Evolutionary conservation across 2,329 filamentous ascomycete species (phyloP), one percentile per base, ranked within the genome.

Genomic region (Macrophomina phaseolina): DNA sequence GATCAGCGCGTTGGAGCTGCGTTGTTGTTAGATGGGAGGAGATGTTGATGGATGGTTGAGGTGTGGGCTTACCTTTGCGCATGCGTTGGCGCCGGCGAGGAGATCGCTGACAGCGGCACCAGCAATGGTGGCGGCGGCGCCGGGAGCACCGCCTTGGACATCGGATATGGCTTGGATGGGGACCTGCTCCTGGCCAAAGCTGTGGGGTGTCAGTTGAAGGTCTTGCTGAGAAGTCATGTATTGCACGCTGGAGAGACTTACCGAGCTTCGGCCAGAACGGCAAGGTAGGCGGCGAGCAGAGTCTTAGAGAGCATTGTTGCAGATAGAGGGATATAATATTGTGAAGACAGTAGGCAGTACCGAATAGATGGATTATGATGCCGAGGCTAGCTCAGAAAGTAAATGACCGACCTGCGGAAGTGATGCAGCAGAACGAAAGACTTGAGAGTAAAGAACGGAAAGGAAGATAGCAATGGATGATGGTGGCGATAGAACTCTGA

Each of bases 41-140:
- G 18, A n/a, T 34, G 42, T 67, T 66, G 56, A 42, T 45, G 30
- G 23, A 36, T 23, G 32, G 62, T 16, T 23, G 64, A 67, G 18
- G 51, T 28, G 52, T 42, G 42, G 34, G 66, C 69, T 68, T 77
- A 85, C 83, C 80, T 89, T 91, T 69, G 81, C 87, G 71, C 90
- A 92, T 42, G 90, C 86, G 77, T 89, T 87, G 68, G 89, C 86
- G 49, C 82, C 89, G 32, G 84, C 89, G 23, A 91, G 83, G 8
- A 92, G 84, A 67, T 87, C 85, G 42, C 85, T 81, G 55, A 90
- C 86, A 36, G 89, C 85, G 16, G 80, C 80, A 64, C 89, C 89
- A 49, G 87, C 86, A 66, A 91, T 85, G 52, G 88, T 90, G 46
- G 83, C 84, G 56, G 89, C 89, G 69, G 84, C 83, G 51, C 89